These are phyloP conservation scores for Rugosomyces carneus DNA, from an alignment of 1,284 basidiomycete species.

Conservation along the genomic window DNA sequence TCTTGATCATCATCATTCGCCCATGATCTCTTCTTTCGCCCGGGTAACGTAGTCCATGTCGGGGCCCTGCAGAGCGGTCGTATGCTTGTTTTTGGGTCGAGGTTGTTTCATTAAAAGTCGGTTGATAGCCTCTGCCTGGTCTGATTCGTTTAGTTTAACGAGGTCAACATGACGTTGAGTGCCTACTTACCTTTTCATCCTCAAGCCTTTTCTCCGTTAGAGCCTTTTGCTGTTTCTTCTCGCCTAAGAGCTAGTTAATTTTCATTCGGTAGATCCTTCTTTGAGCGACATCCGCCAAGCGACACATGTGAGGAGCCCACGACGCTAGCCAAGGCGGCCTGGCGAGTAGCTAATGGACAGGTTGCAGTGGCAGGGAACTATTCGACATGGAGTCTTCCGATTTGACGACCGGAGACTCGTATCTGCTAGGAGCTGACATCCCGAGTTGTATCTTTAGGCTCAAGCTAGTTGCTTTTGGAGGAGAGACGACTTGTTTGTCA, in stretches of 20 bases:
- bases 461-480: constrained; percentile 15
- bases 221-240: constrained; percentile 84
- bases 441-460: constrained; percentile 64
- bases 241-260: constrained; percentile 75
- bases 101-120: constrained; percentile 85
- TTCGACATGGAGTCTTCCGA: constrained; percentile 49
- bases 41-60: constrained; percentile 14
- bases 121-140: constrained; percentile 80
- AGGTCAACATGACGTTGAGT: constrained; percentile 1
- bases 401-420: constrained; percentile 43
- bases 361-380: constrained; percentile 30
- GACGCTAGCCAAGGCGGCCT: constrained; percentile 65
- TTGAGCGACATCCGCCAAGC: constrained; percentile 46
- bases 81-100: constrained; percentile 60
- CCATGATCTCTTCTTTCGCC: constrained; percentile 10
- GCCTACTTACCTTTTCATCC: constrained; percentile 41
- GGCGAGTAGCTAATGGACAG: constrained; percentile 61
- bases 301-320: constrained; percentile 63
- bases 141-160: not conserved
- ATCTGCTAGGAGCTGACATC: constrained; percentile 39
- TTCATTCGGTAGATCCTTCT: constrained; percentile 78
- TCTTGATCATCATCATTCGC: constrained; percentile 17
- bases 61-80: constrained; percentile 26
- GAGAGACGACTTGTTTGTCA: constrained; percentile 2
- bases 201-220: constrained; percentile 91